These are phyloP conservation scores for Xylariaceae sp. DNA, from an alignment of 2,329 filamentous ascomycete genomes.

Conservation along the genomic window DNA sequence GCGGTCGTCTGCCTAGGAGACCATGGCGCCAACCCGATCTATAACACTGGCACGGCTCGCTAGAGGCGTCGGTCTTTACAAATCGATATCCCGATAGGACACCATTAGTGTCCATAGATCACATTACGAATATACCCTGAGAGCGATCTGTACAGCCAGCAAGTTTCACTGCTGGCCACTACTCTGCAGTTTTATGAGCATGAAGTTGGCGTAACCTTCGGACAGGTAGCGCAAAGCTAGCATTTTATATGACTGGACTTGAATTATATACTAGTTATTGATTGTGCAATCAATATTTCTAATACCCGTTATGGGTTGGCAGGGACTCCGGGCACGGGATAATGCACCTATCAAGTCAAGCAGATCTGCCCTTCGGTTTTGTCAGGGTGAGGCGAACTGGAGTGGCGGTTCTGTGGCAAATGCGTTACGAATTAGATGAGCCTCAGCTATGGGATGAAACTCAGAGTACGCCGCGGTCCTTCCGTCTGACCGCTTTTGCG, in stretches of 20 bases:
- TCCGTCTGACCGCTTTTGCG: neutral
- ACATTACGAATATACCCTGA: neutral
- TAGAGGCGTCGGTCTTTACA: neutral
- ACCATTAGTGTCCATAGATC: neutral
- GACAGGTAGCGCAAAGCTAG: neutral
- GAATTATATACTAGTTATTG: neutral
- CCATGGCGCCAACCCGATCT: neutral
- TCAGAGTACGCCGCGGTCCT: neutral
- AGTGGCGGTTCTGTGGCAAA: neutral
- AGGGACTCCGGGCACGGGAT: neutral
- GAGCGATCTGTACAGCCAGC: neutral
- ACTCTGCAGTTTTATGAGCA: neutral
- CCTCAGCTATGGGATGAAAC: neutral
- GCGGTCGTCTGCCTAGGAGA: slow-evolving; percentile 31
- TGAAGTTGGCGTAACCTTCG: neutral
- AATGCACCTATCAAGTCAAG: neutral
- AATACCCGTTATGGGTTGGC: neutral
- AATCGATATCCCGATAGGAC: slow-evolving; percentile 5
- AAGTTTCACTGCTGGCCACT: neutral
- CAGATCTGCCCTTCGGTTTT: neutral
- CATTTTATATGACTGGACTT: neutral
- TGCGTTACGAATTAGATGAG: neutral
- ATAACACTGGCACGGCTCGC: neutral
- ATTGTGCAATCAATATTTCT: neutral
- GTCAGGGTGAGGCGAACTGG: neutral